These are phyloP conservation scores for Penicillium paxilli DNA, from an alignment of 495 filamentous ascomycete genomes.

Conservation along the genomic window DNA sequence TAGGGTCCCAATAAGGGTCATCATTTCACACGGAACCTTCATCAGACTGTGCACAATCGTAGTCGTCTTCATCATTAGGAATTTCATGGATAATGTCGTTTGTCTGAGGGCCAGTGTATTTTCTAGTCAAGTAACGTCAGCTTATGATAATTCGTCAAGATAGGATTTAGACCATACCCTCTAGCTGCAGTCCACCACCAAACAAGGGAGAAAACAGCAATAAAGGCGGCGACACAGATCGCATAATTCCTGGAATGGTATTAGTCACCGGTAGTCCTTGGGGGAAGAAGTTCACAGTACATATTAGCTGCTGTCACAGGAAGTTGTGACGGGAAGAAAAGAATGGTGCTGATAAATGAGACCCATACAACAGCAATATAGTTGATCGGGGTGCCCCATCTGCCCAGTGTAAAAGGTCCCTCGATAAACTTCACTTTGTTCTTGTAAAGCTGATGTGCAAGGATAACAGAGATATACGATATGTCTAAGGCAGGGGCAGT, in stretches of 20 bases:
- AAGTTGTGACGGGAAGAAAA: slow-evolving; percentile 64
- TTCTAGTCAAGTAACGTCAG: slow-evolving; percentile 25
- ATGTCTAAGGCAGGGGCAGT: slow-evolving; percentile 70
- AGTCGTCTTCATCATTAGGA: slow-evolving; percentile 32
- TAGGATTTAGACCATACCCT: slow-evolving; percentile 40
- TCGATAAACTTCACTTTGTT: slow-evolving; percentile 58
- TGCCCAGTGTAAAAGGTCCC: slow-evolving; percentile 65
- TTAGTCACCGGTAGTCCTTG: background rate
- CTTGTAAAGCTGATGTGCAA: slow-evolving; percentile 62
- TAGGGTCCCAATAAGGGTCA: background rate
- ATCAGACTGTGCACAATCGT: slow-evolving; percentile 21
- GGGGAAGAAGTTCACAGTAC: slow-evolving; percentile 23
- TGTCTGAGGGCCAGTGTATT: slow-evolving; percentile 58
- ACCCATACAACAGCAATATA: slow-evolving; percentile 64
- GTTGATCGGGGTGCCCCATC: slow-evolving; percentile 60
- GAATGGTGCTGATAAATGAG: slow-evolving; percentile 63
- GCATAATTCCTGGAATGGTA: slow-evolving; percentile 60
- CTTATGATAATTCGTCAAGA: background rate
- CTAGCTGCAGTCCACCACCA: slow-evolving; percentile 68
- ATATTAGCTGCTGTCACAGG: slow-evolving; percentile 67
- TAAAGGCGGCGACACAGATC: slow-evolving; percentile 62
- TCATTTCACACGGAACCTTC: slow-evolving; percentile 14
- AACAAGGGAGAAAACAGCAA: slow-evolving; percentile 58
- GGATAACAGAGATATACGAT: slow-evolving; percentile 67
- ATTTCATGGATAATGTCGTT: slow-evolving; percentile 45